phyloP scores from a whole-genome alignment of 2,329 filamentous ascomycete genomes.

The Aspergillus sp. region DNA sequence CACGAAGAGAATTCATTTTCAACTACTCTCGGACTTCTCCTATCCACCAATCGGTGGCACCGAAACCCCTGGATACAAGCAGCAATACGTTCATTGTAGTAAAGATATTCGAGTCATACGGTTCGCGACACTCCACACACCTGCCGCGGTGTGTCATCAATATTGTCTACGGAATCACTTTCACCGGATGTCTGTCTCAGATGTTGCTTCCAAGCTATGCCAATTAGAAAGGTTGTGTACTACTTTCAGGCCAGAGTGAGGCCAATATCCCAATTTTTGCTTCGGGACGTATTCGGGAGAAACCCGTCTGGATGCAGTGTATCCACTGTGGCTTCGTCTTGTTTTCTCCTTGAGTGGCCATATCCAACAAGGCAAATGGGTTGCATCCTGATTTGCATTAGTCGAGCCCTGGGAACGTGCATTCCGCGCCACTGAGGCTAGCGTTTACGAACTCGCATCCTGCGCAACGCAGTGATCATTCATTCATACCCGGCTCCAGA shows the following conservation, averaged over 20 bases:
- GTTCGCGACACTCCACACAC: neutral
- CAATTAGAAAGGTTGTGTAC: no score
- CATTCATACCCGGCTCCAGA: neutral
- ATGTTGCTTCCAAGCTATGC: neutral
- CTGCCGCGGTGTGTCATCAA: neutral
- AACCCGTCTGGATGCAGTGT: neutral
- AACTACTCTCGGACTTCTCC: neutral
- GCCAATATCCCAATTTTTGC: neutral
- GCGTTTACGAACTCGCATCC: neutral
- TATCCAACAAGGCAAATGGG: neutral
- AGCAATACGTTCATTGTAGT: neutral
- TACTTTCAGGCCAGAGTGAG: no score
- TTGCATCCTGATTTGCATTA: neutral
- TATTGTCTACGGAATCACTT: neutral
- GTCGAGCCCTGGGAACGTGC: neutral
- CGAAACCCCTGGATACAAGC: neutral
- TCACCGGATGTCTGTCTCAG: neutral
- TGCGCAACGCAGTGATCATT: neutral
- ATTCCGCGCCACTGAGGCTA: neutral
- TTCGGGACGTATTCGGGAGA: neutral
- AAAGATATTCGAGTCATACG: conserved; percentile 1
- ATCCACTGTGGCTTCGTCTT: neutral
- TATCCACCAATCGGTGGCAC: neutral
- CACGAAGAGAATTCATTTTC: neutral
- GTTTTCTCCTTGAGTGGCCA: neutral